phyloP scores from a whole-genome alignment of 768 basidiomycete genomes.

The Rhizopogon roseolus region DNA sequence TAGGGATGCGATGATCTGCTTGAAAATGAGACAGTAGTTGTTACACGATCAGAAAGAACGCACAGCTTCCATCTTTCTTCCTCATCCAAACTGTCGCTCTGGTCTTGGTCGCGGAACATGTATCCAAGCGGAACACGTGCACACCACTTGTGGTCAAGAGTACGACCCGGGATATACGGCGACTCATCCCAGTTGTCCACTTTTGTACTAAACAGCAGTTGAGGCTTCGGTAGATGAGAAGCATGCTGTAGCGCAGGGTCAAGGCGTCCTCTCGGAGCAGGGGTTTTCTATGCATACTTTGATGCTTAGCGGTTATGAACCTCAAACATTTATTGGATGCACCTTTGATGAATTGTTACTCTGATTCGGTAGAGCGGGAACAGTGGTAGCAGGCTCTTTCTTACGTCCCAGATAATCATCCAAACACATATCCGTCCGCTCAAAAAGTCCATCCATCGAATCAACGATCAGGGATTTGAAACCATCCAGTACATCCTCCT shows the following conservation, averaged over 20 bases:
- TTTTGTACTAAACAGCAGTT: constrained; percentile 60
- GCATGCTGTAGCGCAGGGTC: constrained; percentile 72
- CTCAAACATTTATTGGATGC: constrained; percentile 2
- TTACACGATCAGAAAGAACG: not conserved
- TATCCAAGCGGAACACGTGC: constrained; percentile 81
- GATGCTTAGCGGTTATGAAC: constrained; percentile 4
- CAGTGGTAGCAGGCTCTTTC: constrained; percentile 59
- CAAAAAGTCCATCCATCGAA: constrained; percentile 78
- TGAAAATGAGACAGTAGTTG: not conserved
- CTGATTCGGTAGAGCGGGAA: constrained; percentile 36
- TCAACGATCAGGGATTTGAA: constrained; percentile 80
- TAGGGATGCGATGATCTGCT: constrained; percentile 66
- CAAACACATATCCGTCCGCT: constrained; percentile 79
- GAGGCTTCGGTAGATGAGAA: constrained; percentile 75
- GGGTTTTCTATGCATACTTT: constrained; percentile 25
- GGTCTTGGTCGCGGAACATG: constrained; percentile 34
- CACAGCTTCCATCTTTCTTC: constrained; percentile 17
- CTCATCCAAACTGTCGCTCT: constrained; percentile 8
- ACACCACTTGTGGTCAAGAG: constrained; percentile 72
- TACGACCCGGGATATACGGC: constrained; percentile 57
- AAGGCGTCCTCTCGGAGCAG: constrained; percentile 36
- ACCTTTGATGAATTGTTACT: constrained; percentile 28
- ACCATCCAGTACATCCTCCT: constrained; percentile 83
- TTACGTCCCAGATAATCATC: constrained; percentile 73
- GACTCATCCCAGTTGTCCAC: constrained; percentile 51